phyloP scores from a whole-genome alignment of 1,284 basidiomycete species.

The Vanrija sp. region DNA sequence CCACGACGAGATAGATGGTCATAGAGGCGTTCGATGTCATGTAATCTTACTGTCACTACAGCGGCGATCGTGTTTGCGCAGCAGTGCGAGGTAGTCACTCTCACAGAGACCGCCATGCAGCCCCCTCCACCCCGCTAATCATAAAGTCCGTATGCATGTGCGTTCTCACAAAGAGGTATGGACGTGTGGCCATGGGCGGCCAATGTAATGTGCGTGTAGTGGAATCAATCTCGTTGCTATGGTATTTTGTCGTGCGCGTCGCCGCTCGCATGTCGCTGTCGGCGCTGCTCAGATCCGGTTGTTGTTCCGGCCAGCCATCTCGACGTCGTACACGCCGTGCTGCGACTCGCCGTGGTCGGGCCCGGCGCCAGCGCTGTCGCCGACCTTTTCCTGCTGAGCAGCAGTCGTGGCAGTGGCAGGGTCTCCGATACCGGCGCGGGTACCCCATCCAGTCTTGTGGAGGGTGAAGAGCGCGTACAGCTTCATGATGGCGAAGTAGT shows the following conservation, averaged over 20 bases:
- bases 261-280: neutral
- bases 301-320: constrained; percentile 21
- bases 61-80: too few relatives aligned
- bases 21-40: too few relatives aligned
- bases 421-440: constrained; percentile 82
- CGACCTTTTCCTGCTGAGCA: constrained; percentile 28
- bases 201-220: neutral
- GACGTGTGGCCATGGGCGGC: too few relatives aligned
- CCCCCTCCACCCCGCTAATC: too few relatives aligned
- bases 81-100: too few relatives aligned
- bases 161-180: too few relatives aligned
- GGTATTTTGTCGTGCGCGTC: neutral
- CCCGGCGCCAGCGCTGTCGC: constrained; percentile 9
- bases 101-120: too few relatives aligned
- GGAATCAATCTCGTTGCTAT: neutral
- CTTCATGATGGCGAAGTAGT: constrained; percentile 74
- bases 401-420: constrained; percentile 46
- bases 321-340: constrained; percentile 36
- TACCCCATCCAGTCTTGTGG: constrained; percentile 89
- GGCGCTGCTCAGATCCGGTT: neutral
- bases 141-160: too few relatives aligned
- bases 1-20: too few relatives aligned
- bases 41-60: too few relatives aligned
- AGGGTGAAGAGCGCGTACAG: constrained; percentile 75
- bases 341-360: constrained; percentile 17